Conservation (phyloP, 768 basidiomycete species). For the Tylopilus rubrobrunneus region DNA sequence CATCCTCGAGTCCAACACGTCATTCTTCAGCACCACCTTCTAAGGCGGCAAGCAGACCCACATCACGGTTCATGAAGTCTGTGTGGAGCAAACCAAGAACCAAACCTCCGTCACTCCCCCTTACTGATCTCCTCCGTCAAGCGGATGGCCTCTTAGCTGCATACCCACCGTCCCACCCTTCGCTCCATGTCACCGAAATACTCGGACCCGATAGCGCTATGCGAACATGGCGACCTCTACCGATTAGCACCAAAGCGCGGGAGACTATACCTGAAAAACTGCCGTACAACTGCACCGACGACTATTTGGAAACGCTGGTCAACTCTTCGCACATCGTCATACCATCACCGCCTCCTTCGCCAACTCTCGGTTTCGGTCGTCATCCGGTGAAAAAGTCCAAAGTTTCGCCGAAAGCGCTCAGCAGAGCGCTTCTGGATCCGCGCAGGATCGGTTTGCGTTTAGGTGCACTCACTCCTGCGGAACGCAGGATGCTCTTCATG, state of each 20-base stretch:
- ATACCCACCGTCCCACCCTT: slow-evolving; percentile 60
- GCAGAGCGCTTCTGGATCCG: slow-evolving; percentile 10
- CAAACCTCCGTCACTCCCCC: slow-evolving; percentile 33
- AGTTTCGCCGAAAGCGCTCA: slow-evolving; percentile 3
- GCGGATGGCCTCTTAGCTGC: slow-evolving; percentile 56
- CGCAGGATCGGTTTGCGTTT: slow-evolving; percentile 21
- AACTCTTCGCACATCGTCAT: slow-evolving; percentile 22
- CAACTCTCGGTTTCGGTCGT: neutral
- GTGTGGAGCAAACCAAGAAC: slow-evolving; percentile 6
- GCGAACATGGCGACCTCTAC: slow-evolving; percentile 55
- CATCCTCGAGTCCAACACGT: slow-evolving; percentile 3
- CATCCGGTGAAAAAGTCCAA: slow-evolving; percentile 21
- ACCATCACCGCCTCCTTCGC: slow-evolving; percentile 26
- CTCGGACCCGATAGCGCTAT: slow-evolving; percentile 79
- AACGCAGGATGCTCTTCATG: slow-evolving; percentile 42
- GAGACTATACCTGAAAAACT: slow-evolving; percentile 23
- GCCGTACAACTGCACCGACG: slow-evolving; percentile 22
- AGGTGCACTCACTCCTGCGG: slow-evolving; percentile 24
- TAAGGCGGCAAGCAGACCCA: neutral
- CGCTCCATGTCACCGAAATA: slow-evolving; percentile 49
- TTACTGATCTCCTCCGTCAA: slow-evolving; percentile 48
- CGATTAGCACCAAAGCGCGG: slow-evolving; percentile 18
- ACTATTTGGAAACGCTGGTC: slow-evolving; percentile 24
- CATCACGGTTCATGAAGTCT: slow-evolving; percentile 3
- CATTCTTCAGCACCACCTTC: neutral